Conservation (phyloP, 805 yeast genomes). For the Nakazawaea laoshanensis region DNA sequence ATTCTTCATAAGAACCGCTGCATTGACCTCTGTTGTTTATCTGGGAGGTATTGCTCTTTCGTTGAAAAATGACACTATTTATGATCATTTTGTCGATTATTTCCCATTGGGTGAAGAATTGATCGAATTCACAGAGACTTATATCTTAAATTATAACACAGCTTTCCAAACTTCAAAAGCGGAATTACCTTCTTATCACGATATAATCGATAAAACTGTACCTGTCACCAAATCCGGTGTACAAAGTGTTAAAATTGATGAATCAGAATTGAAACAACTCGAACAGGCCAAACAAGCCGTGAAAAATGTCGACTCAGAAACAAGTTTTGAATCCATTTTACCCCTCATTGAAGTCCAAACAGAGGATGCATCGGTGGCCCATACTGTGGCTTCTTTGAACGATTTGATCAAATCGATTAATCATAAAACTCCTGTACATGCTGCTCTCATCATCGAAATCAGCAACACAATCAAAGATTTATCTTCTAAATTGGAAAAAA, state of each 20-base stretch:
- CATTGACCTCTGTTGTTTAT: constrained; percentile 27
- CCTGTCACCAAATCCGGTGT: constrained; percentile 31
- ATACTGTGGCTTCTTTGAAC: constrained; percentile 25
- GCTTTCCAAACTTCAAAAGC: constrained; percentile 14
- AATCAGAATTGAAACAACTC: constrained; percentile 13
- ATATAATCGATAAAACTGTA: constrained; percentile 29
- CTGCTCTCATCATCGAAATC: constrained; percentile 16
- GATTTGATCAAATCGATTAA: constrained; percentile 23
- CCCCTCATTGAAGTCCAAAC: constrained; percentile 23
- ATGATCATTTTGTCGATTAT: constrained; percentile 52
- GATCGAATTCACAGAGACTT: constrained; percentile 39
- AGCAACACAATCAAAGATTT: constrained; percentile 15
- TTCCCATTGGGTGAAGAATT: constrained; percentile 57
- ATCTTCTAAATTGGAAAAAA: constrained; percentile 14
- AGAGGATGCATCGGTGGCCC: constrained; percentile 22
- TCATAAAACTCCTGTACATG: constrained; percentile 13
- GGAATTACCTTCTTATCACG: constrained; percentile 20
- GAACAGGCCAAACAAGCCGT: constrained; percentile 1
- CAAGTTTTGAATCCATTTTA: constrained; percentile 15
- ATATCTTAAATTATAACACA: constrained; percentile 7
- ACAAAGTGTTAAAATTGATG: constrained; percentile 22
- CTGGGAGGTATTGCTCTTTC: constrained; percentile 56
- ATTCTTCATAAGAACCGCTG: constrained; percentile 18
- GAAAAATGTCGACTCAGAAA: constrained; percentile 8
- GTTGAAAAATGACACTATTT: constrained; percentile 46